Evolutionary conservation across 129 eudicot species (phyloP).

Genomic region (Mikania micrantha): DNA sequence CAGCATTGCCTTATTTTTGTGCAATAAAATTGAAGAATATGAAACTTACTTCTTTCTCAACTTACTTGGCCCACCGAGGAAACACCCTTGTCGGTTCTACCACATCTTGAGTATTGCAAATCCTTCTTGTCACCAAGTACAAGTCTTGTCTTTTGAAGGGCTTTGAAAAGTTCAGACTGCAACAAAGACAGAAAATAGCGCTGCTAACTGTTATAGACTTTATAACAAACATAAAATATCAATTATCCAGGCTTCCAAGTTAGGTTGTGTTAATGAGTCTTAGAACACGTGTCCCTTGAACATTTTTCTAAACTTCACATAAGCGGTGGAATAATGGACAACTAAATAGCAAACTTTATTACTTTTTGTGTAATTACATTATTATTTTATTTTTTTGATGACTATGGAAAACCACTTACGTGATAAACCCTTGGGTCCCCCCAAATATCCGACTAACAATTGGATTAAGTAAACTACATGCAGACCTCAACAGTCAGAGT

Average conservation of each 20-base stretch:
- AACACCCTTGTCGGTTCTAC: conserved; percentile 99
- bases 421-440: too few species aligned
- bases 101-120: conserved; percentile 82
- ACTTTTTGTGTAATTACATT: not conserved
- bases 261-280: not conserved
- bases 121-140: conserved; percentile 66
- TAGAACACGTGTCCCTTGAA: not conserved
- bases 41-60: conserved; percentile 25
- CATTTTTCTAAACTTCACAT: conserved; percentile 1
- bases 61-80: conserved; percentile 97
- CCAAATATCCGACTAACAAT: too few species aligned
- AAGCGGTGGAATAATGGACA: not conserved
- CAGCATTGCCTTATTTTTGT: not conserved
- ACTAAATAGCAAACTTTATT: not conserved
- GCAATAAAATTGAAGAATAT: conserved; percentile 6
- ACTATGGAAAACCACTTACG: too few species aligned
- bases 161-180: conserved; percentile 90
- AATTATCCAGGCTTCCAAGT: not conserved
- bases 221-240: not conserved
- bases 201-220: not conserved
- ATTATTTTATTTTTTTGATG: too few species aligned
- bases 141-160: conserved; percentile 71
- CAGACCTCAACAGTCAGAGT: conserved; percentile 21
- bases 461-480: too few species aligned
- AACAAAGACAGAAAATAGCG: conserved; percentile 7